A percentile compares a stretch with the other conserved stretches of the same genome.
These are phyloP conservation scores for Bacterosira constricta DNA, from an alignment of 108 stramenopile species.

Conservation along the genomic window DNA sequence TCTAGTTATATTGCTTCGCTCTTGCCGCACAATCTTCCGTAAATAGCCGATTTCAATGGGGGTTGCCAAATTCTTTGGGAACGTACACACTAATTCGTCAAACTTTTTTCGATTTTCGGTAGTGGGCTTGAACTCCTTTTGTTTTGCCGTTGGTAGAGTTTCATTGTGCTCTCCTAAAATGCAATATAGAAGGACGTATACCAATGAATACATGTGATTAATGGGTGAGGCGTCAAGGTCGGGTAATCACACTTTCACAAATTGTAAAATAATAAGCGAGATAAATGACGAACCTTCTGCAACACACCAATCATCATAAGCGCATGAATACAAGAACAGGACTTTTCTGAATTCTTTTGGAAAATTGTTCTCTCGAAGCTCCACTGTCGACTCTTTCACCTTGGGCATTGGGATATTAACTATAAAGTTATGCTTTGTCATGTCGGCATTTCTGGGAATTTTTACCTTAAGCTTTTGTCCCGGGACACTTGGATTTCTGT, in stretches of 20 bases:
- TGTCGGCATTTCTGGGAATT: conserved; percentile 75
- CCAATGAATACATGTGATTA: too few relatives aligned
- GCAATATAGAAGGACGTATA: neutral
- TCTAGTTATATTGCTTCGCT: conserved; percentile 70
- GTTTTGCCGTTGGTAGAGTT: conserved; percentile 23
- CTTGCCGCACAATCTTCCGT: conserved; percentile 68
- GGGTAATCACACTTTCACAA: too few relatives aligned
- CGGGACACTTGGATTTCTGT: conserved; percentile 74
- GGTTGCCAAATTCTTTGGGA: conserved; percentile 71
- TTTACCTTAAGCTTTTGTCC: conserved; percentile 80
- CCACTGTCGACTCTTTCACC: conserved; percentile 20
- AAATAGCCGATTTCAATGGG: conserved; percentile 65
- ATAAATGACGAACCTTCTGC: conserved; percentile 42
- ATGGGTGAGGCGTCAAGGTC: too few relatives aligned
- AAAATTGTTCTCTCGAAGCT: conserved; percentile 63
- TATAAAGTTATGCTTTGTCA: conserved; percentile 51
- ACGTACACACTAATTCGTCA: conserved; percentile 62
- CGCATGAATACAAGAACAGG: conserved; percentile 22
- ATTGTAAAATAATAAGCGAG: too few relatives aligned
- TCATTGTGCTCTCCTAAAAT: conserved; percentile 34
- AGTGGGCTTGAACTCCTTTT: conserved; percentile 53
- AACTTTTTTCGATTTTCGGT: conserved; percentile 73
- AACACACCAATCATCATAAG: conserved; percentile 76
- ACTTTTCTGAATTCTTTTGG: conserved; percentile 63
- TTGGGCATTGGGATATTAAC: conserved; percentile 71